These are phyloP conservation scores for Aspergillus sp. DNA, from an alignment of 2,329 filamentous ascomycete species.

Conservation along the genomic window DNA sequence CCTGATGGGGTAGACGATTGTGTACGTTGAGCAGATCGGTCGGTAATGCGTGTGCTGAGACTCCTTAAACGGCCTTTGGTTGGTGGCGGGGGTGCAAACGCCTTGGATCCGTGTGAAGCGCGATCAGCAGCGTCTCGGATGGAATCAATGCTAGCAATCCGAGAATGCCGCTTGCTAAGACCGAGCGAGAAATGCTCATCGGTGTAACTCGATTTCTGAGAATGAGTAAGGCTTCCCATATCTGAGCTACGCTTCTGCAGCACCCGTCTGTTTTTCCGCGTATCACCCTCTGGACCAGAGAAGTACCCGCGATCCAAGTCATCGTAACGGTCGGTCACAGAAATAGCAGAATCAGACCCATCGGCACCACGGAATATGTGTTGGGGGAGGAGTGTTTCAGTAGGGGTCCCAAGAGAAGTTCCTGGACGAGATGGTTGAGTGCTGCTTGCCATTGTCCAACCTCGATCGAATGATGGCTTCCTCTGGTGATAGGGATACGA, in stretches of 20 bases:
- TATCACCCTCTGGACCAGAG: constrained; percentile 79
- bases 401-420: constrained; percentile 23
- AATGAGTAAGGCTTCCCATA: constrained; percentile 47
- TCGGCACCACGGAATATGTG: constrained; percentile 13
- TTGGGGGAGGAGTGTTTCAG: constrained; percentile 12
- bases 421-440: constrained; percentile 29
- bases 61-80: constrained; percentile 52
- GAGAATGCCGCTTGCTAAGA: constrained; percentile 66
- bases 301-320: constrained; percentile 89
- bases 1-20: constrained; percentile 54
- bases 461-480: constrained; percentile 54
- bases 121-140: constrained; percentile 52
- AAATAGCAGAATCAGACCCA: constrained; percentile 26
- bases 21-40: constrained; percentile 36
- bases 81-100: constrained; percentile 58
- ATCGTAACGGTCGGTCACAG: constrained; percentile 30
- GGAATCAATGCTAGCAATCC: constrained; percentile 75
- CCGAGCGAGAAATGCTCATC: constrained; percentile 68
- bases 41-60: constrained; percentile 53
- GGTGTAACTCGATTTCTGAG: constrained; percentile 69
- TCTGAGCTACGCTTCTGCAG: constrained; percentile 65
- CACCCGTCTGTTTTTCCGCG: constrained; percentile 65
- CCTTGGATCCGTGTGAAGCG: constrained; percentile 57
- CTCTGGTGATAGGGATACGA: constrained; percentile 45
- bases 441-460: constrained; percentile 51